Evolutionary conservation across 306 rosid species (phyloP).

Genomic region (Pterocarpus santalinus): DNA sequence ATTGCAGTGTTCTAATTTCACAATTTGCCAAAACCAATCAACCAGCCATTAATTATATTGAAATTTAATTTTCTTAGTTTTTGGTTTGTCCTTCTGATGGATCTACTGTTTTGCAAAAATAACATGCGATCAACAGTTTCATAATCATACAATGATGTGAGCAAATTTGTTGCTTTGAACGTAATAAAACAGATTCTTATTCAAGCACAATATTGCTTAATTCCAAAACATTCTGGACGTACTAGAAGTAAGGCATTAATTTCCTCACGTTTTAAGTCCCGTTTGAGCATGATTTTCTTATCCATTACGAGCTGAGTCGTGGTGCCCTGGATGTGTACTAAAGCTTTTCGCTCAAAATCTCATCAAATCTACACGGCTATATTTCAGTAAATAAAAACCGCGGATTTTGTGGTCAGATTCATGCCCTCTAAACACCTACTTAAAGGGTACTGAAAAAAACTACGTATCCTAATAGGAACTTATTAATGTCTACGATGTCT

Average conservation of each 20-base stretch:
- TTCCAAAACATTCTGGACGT: slow-evolving; percentile 31
- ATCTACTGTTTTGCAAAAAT: slow-evolving; percentile 12
- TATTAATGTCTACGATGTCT: background rate
- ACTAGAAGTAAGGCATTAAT: background rate
- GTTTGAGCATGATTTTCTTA: background rate
- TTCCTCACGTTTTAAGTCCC: slow-evolving; percentile 20
- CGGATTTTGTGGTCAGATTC: no score
- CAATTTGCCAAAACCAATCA: background rate
- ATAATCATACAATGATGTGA: slow-evolving; percentile 14
- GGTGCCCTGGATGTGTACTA: no score
- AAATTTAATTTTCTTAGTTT: background rate
- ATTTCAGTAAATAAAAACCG: no score
- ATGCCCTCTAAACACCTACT: no score
- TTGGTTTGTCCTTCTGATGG: background rate
- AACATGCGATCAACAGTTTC: background rate
- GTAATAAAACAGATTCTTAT: slow-evolving; percentile 12
- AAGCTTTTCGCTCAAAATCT: no score
- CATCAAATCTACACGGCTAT: no score
- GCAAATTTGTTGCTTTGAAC: background rate
- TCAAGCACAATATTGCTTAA: slow-evolving; percentile 8
- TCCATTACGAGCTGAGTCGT: background rate
- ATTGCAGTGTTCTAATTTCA: background rate
- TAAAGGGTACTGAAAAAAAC: no score
- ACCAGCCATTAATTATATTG: background rate
- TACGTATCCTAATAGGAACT: background rate